phyloP scores from a whole-genome alignment of 169 alveolate genomes.

The Cryptosporidium andersoni region DNA sequence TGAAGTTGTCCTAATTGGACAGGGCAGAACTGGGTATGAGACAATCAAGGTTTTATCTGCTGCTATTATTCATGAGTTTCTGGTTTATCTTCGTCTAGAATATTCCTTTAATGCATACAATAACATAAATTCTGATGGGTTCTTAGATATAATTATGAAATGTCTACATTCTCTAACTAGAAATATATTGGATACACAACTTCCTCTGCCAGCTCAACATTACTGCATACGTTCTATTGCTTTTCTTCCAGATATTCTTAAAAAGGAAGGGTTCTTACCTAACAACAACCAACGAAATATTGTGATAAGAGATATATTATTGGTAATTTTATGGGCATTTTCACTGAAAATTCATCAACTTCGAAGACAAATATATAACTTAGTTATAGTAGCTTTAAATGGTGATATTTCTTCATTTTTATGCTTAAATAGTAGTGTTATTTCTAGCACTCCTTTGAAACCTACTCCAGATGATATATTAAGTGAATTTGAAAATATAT shows the following conservation, averaged over 20 bases:
- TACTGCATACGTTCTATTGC: conserved; percentile 65
- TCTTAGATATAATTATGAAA: conserved; percentile 44
- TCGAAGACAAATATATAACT: conserved; percentile 64
- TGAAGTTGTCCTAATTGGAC: conserved; percentile 62
- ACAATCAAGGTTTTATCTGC: conserved; percentile 61
- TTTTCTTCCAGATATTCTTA: conserved; percentile 61
- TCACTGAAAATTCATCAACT: conserved; percentile 58
- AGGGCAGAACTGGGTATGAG: conserved; percentile 66
- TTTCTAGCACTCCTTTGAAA: conserved; percentile 18
- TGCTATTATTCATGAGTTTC: conserved; percentile 50
- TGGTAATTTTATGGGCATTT: conserved; percentile 40
- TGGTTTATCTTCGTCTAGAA: conserved; percentile 46
- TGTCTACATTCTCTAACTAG: conserved; percentile 63
- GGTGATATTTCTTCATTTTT: conserved; percentile 30
- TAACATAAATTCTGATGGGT: conserved; percentile 30
- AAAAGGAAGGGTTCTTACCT: conserved; percentile 48
- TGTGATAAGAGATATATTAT: conserved; percentile 51
- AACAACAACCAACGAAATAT: conserved; percentile 46
- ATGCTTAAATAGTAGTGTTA: conserved; percentile 8
- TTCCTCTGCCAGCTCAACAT: conserved; percentile 71
- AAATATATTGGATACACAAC: conserved; percentile 52
- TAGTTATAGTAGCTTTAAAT: conserved; percentile 25
- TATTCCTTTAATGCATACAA: conserved; percentile 12
- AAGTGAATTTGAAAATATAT: conserved; percentile 36
- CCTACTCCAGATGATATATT: conserved; percentile 15